A percentile compares a stretch with the other conserved stretches of the same genome.
Conservation (phyloP, 2,329 filamentous ascomycete species). For the Aspergillus udagawae region DNA sequence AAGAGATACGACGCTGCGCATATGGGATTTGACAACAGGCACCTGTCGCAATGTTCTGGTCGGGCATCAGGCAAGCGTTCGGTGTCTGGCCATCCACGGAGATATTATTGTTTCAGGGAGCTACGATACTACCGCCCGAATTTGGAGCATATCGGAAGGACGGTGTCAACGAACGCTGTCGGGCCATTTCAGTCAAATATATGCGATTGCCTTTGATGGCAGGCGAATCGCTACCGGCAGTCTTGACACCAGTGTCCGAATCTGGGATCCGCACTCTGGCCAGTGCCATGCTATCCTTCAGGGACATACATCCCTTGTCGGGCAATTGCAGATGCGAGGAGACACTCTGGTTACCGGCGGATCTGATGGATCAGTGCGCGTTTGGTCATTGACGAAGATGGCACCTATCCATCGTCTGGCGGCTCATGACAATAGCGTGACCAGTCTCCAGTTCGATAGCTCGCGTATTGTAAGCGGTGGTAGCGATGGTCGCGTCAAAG, state of each 20-base stretch:
- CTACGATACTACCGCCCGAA: constrained; percentile 93
- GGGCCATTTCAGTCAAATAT: constrained; percentile 98
- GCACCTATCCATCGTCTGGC: constrained; percentile 89
- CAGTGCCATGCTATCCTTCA: constrained; percentile 88
- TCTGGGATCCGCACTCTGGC: constrained; percentile 89
- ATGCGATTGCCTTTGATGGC: constrained; percentile 96
- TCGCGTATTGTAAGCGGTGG: constrained; percentile 92
- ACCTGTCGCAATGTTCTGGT: constrained; percentile 87
- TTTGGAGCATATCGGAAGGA: constrained; percentile 97
- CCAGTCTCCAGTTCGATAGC: constrained; percentile 94
- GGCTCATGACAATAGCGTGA: constrained; percentile 97
- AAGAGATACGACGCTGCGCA: constrained; percentile 85
- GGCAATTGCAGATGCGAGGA: constrained; percentile 91
- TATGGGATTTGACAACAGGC: constrained; percentile 90
- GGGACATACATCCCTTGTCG: constrained; percentile 93
- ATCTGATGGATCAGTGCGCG: constrained; percentile 90
- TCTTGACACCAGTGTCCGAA: constrained; percentile 91
- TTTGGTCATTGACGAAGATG: constrained; percentile 91
- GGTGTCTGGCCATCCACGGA: constrained; percentile 92
- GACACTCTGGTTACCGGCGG: constrained; percentile 94
- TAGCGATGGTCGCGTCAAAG: constrained; percentile 95
- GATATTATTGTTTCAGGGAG: constrained; percentile 97
- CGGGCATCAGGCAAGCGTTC: constrained; percentile 90
- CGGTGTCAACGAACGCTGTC: constrained; percentile 84
- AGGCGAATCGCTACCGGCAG: constrained; percentile 90